phyloP scores from a whole-genome alignment of 1,284 basidiomycete genomes.

The Cutaneotrichosporon sp. region DNA sequence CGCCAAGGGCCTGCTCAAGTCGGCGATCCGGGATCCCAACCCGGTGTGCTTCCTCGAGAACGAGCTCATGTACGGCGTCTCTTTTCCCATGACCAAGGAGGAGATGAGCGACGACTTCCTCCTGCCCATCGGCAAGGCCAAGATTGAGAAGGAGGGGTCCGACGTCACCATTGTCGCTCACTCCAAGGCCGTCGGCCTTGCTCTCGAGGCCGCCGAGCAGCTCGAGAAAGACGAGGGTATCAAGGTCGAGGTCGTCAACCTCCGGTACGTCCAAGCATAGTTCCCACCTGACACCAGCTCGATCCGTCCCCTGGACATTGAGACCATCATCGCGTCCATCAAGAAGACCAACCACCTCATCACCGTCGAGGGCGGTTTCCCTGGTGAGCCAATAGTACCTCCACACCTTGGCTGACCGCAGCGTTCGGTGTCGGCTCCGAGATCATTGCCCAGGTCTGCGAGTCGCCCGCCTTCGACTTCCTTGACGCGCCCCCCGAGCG shows the following conservation, averaged over 20 bases:
- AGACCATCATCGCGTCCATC: conserved; percentile 89
- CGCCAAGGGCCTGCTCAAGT: conserved; percentile 94
- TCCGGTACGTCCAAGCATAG: conserved; percentile 56
- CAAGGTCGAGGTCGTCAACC: conserved; percentile 97
- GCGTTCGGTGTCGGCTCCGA: conserved; percentile 97
- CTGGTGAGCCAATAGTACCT: conserved; percentile 45
- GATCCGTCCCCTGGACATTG: conserved; percentile 86
- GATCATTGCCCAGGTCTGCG: conserved; percentile 92
- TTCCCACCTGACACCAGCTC: conserved; percentile 19
- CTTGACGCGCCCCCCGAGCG: conserved; percentile 97
- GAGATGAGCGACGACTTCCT: conserved; percentile 91
- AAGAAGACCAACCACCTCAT: conserved; percentile 98
- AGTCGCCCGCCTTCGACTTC: conserved; percentile 94
- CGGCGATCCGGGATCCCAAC: conserved; percentile 97
- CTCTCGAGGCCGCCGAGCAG: conserved; percentile 84
- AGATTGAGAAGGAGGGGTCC: conserved; percentile 86
- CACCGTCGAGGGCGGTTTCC: conserved; percentile 97
- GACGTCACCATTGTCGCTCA: conserved; percentile 96
- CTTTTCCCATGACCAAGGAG: conserved; percentile 91
- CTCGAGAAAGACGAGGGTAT: conserved; percentile 90
- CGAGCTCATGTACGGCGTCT: conserved; percentile 96
- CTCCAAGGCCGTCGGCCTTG: conserved; percentile 91
- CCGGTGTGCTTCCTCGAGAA: conserved; percentile 97
- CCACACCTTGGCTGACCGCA: conserved; percentile 6
- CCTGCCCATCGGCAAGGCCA: conserved; percentile 95